These are phyloP conservation scores for Collybia mongolica DNA, from an alignment of 768 basidiomycete genomes.

Conservation along the genomic window DNA sequence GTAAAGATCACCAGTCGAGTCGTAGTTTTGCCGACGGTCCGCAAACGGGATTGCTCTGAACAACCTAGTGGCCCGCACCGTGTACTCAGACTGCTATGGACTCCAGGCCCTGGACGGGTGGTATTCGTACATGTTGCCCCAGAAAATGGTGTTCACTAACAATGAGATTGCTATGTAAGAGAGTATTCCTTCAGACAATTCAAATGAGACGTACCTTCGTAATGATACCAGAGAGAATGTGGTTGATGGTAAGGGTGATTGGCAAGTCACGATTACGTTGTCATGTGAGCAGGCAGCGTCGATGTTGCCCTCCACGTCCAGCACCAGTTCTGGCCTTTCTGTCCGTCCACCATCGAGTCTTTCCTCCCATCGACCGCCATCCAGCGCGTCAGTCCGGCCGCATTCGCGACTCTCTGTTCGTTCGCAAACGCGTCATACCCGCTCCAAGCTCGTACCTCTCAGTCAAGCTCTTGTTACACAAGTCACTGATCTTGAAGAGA, in stretches of 20 bases:
- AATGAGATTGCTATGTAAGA: no score
- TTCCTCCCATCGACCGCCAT: conserved; percentile 32
- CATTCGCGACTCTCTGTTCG: conserved; percentile 38
- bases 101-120: no score
- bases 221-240: no score
- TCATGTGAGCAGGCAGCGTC: background rate
- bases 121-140: no score
- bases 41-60: no score
- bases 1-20: no score
- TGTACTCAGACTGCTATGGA: background rate
- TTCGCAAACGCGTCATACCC: conserved; percentile 41
- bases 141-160: no score
- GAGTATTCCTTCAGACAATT: no score
- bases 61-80: background rate
- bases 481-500: conserved; percentile 50
- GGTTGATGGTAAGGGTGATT: no score
- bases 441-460: conserved; percentile 50
- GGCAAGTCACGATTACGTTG: no score
- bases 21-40: no score
- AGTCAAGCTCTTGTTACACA: conserved; percentile 52
- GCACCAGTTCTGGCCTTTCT: conserved; percentile 17
- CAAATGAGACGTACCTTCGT: no score
- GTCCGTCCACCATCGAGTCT: conserved; percentile 40
- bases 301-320: conserved; percentile 15
- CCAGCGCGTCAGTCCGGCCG: conserved; percentile 27